Evolutionary conservation across 1,284 basidiomycete species (phyloP).

Genomic region (Mycena citricolor): DNA sequence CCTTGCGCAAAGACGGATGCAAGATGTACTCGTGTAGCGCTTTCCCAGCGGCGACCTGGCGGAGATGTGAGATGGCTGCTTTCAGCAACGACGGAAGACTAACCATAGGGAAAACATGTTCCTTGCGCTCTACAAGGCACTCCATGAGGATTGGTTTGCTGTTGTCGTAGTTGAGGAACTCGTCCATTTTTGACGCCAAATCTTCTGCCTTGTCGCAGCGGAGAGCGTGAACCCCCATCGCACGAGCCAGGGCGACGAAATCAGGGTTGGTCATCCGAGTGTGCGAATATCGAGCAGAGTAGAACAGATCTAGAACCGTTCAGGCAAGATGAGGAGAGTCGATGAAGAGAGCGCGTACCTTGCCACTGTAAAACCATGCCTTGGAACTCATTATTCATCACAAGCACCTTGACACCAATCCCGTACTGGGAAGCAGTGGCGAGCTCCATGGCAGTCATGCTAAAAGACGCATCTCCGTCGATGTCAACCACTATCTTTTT

Average conservation of each 20-base stretch:
- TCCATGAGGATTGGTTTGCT: conserved; percentile 88
- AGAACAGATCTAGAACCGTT: conserved; percentile 80
- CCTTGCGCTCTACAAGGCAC: conserved; percentile 82
- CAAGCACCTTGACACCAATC: conserved; percentile 92
- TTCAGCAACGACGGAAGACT: conserved; percentile 25
- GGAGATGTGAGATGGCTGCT: conserved; percentile 1
- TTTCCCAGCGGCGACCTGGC: conserved; percentile 78
- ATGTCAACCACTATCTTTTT: conserved; percentile 94
- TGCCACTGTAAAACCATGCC: conserved; percentile 99
- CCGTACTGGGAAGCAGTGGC: conserved; percentile 88
- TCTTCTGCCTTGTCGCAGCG: conserved; percentile 73
- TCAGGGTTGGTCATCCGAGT: conserved; percentile 94
- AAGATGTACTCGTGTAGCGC: conserved; percentile 82
- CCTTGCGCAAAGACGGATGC: conserved; percentile 43
- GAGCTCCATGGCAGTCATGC: conserved; percentile 99
- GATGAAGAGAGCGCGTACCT: conserved; percentile 46
- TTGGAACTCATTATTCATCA: conserved; percentile 94
- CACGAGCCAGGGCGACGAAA: conserved; percentile 84
- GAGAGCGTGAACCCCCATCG: conserved; percentile 93
- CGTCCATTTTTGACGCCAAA: conserved; percentile 93
- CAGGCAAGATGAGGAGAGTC: conserved; percentile 3
- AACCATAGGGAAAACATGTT: conserved; percentile 96
- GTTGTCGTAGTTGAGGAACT: conserved; percentile 94
- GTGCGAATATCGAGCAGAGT: conserved; percentile 92
- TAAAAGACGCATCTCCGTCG: conserved; percentile 97